Evolutionary conservation across 495 filamentous ascomycete species (phyloP), one percentile per base, ranked within the genome.

Genomic region (Penicillium egyptiacum): DNA sequence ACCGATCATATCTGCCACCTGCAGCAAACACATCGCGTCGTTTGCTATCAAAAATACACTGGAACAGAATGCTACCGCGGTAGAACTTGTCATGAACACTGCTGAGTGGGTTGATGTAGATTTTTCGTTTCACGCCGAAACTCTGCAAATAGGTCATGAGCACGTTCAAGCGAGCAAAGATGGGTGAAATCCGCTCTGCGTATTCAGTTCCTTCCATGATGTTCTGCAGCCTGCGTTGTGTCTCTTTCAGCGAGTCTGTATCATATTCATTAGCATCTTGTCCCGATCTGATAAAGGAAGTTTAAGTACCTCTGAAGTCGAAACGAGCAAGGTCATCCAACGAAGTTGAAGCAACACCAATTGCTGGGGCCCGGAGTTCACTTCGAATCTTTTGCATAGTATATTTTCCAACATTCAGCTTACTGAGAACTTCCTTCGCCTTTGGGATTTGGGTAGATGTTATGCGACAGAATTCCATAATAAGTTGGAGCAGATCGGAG

Each of bases 1-100:
- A 75, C 20, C 82, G 81, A 67, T 98, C 94, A 69, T 98, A 98
- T 26, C 94, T 86, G 26, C 94, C 94, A 47, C 94, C 94, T 33
- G 92, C 94, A 1, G 93, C 94, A 62, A 98, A 91, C 10, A 98
- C 89, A 60, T 94, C 88, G 28, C 81, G 77, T 60, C 84, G 84
- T 70, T 93, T 96, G 53, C 80, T 87, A 71, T 98, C 95, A 61
- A 91, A 92, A 1, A 97, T 70, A 59, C 92, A 98, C 59, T 95
- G 87, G 67, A 98, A 98, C 25, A 98, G 74, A 20, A 98, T 78
- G 35, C 92, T 91, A 9, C 90, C 90, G 37, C 83, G 78, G 73
- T 94, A 98, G 71, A 98, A 96, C 45, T 89, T 89, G 63, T 96
- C 92, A 67, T 97, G 96, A 62, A 93, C 81, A 65, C 89, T 95